phyloP scores from a whole-genome alignment of 2,329 filamentous ascomycete species.

The Hypoxylon sp. region DNA sequence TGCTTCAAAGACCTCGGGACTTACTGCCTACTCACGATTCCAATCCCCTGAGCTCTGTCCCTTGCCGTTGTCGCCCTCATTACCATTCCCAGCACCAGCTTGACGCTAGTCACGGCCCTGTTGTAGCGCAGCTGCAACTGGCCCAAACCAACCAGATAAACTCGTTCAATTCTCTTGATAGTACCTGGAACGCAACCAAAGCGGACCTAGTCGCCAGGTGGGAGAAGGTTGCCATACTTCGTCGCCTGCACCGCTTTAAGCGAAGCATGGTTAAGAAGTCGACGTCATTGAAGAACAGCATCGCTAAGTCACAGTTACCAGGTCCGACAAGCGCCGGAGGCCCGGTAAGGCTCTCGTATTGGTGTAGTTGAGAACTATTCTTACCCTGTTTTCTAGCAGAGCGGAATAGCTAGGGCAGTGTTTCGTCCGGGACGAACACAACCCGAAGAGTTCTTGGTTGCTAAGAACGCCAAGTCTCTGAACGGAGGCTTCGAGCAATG shows the following conservation, averaged over 20 bases:
- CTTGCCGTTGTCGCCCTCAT: conserved; percentile 10
- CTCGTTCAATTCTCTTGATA: conserved; percentile 31
- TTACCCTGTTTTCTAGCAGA: conserved; percentile 35
- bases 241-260: conserved; percentile 42
- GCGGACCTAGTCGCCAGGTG: conserved; percentile 44
- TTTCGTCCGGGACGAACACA: conserved; percentile 11
- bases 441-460: conserved; percentile 16
- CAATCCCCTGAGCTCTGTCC: conserved; percentile 17
- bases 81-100: conserved; percentile 20
- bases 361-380: conserved; percentile 21
- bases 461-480: conserved; percentile 17
- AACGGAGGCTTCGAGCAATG: conserved; percentile 39
- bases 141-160: conserved; percentile 30
- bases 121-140: conserved; percentile 26
- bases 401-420: conserved; percentile 12
- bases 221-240: conserved; percentile 37
- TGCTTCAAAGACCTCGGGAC: conserved; percentile 48
- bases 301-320: conserved; percentile 26
- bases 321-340: conserved; percentile 31
- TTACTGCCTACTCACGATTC: conserved; percentile 33
- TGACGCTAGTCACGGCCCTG: conserved; percentile 23
- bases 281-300: conserved; percentile 34
- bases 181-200: conserved; percentile 41
- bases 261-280: conserved; percentile 48
- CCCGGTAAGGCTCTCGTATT: conserved; percentile 28